phyloP scores from a whole-genome alignment of 371 early-diverging fungal genomes.

The Haplosporangium sp. region DNA sequence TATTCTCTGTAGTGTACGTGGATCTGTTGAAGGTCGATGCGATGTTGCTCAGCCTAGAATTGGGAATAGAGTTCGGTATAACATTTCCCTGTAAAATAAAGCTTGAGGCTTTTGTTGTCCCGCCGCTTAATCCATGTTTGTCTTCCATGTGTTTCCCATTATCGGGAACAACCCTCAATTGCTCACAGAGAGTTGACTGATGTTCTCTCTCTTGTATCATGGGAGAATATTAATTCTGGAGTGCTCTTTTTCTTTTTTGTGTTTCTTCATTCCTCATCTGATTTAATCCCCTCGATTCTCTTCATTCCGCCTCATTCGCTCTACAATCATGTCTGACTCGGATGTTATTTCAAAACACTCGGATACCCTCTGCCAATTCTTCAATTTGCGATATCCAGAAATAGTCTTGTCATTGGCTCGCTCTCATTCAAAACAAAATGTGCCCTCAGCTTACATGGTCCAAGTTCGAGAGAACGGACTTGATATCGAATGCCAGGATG shows the following conservation, averaged over 20 bases:
- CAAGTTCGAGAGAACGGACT: slow-evolving; percentile 11
- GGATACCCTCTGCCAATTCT: slow-evolving; percentile 16
- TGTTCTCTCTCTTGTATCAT: background rate
- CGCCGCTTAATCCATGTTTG: no score
- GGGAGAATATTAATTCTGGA: background rate
- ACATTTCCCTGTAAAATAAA: no score
- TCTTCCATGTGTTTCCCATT: background rate
- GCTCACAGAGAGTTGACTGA: background rate
- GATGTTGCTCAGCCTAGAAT: no score
- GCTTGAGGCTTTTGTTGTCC: no score
- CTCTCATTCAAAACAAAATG: slow-evolving; percentile 1
- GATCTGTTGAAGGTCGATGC: no score
- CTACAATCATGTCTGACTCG: background rate
- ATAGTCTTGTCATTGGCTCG: slow-evolving; percentile 15
- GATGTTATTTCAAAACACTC: slow-evolving; percentile 20
- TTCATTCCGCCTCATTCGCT: background rate
- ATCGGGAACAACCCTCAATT: slow-evolving; percentile 1
- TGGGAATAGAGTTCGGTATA: no score
- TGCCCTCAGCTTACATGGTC: slow-evolving; percentile 14
- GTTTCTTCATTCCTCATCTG: slow-evolving; percentile 2
- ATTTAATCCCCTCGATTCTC: background rate
- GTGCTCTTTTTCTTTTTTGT: slow-evolving; percentile 7
- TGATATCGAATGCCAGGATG: background rate
- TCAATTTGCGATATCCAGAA: slow-evolving; percentile 18
- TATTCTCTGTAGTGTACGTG: no score